Conservation (phyloP, 192 early-diverging fungal genomes). For the Coemansia sp. region DNA sequence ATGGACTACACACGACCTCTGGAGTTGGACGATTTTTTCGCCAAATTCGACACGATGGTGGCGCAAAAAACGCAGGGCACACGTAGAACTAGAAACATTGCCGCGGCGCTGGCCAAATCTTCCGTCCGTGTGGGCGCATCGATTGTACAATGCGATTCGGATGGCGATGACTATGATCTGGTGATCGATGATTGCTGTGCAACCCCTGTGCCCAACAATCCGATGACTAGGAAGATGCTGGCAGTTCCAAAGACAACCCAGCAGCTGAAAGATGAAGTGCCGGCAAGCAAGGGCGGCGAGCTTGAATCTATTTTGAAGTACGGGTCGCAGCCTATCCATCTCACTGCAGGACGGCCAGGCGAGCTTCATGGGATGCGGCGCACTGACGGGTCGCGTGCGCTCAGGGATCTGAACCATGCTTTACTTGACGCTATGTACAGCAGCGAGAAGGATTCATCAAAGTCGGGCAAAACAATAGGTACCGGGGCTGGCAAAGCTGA, state of each 20-base stretch:
- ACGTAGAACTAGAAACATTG: neutral
- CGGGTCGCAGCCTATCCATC: constrained; percentile 43
- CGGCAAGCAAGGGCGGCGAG: neutral
- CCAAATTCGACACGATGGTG: constrained; percentile 21
- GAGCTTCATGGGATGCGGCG: constrained; percentile 3
- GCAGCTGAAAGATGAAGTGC: neutral
- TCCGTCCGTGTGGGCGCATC: neutral
- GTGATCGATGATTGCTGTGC: constrained; percentile 25
- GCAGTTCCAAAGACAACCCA: neutral
- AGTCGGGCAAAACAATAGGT: neutral
- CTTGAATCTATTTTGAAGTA: constrained; percentile 33
- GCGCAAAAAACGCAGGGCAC: neutral
- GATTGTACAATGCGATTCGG: constrained; percentile 18
- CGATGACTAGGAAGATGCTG: neutral
- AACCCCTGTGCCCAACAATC: neutral
- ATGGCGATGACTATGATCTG: constrained; percentile 33
- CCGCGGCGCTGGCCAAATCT: neutral
- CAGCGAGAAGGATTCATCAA: constrained; percentile 13
- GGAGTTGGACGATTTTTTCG: constrained; percentile 24
- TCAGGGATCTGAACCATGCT: constrained; percentile 34
- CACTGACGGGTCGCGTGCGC: constrained; percentile 27
- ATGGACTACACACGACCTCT: constrained; percentile 33
- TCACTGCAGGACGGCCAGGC: neutral
- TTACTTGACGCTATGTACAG: constrained; percentile 35
- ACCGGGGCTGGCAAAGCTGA: neutral